Evolutionary conservation across 495 filamentous ascomycete species (phyloP).

Genomic region (Penicillium malachiteum): DNA sequence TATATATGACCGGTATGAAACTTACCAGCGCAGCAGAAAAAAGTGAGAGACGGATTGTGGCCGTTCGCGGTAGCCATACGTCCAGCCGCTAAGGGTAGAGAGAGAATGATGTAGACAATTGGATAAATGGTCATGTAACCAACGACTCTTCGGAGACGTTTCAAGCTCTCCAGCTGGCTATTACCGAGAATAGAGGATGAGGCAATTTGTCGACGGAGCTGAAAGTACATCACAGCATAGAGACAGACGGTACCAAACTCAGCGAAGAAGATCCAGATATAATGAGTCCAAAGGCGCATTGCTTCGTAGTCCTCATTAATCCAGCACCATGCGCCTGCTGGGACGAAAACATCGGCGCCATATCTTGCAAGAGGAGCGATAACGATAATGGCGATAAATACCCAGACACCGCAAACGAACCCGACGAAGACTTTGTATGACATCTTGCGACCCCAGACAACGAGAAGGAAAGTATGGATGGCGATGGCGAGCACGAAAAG

Average conservation of each 20-base stretch:
- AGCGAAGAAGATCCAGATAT: conserved; percentile 75
- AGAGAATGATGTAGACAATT: conserved; percentile 69
- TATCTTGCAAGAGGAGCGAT: conserved; percentile 53
- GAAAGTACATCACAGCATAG: conserved; percentile 64
- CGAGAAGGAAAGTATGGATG: conserved; percentile 64
- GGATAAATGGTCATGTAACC: conserved; percentile 76
- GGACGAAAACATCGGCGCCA: conserved; percentile 58
- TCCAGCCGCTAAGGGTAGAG: conserved; percentile 66
- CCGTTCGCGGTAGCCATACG: conserved; percentile 66
- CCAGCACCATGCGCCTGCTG: conserved; percentile 73
- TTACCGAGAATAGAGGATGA: conserved; percentile 40
- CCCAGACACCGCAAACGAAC: conserved; percentile 54
- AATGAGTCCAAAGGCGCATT: conserved; percentile 70
- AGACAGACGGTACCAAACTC: conserved; percentile 63
- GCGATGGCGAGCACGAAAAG: conserved; percentile 71
- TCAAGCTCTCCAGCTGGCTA: conserved; percentile 38
- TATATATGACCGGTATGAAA: background rate
- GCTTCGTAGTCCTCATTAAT: conserved; percentile 58
- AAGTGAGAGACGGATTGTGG: conserved; percentile 49
- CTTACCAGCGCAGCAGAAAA: conserved; percentile 62
- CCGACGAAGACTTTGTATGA: conserved; percentile 52
- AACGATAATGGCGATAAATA: conserved; percentile 57
- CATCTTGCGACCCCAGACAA: conserved; percentile 58
- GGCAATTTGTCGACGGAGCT: conserved; percentile 49
- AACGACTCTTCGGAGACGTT: conserved; percentile 50